Base-by-base conservation (phyloP, 164 flowering plant species). In the Aristolochia contorta region DNA sequence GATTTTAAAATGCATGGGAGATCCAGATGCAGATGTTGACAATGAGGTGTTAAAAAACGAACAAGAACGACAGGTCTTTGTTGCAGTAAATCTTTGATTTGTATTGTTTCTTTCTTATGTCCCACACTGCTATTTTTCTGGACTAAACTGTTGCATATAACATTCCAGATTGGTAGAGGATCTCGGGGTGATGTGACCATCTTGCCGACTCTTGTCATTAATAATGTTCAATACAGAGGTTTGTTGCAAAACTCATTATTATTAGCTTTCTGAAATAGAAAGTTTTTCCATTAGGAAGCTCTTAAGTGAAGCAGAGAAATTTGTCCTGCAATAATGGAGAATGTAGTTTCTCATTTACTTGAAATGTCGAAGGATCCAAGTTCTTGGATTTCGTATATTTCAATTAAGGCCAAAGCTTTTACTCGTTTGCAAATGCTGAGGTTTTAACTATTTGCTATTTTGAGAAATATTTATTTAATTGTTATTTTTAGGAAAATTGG, bases 181-280 rank as follows among this genome's bases (percentile, higher is more conserved):
- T 72, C 86, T 59, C 96, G 94, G 51, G 90, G 97, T 13, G 97
- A 91, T 70, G 85, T 91, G 61, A 84, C 97, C 65, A 91, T 91
- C 72, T 80, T 91, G 78, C 97, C 97, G 47, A 91, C 97, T 22
- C 69, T 91, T 68, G 87, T 91, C 46, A 77, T 91, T 53, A 91
- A 91, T 57, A 68, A 86, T 63, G 84, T 76, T n/a, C 97, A 91
- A 60, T 91, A 89, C 74, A 78, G 97, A 85, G 97, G 97, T 88
- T 68, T 52, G 80, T 72, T 21, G 10, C 9, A 13, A 20, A 30
- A 54, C 43, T 14, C n/a, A 6, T 23, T 24, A 25, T 22, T 37
- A 8, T 37, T 10, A 3, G 12, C 5, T 37, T 37, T 37, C 1
- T 37, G 43, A 10, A 10, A 6, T 37, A 37, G 43, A 37, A 37